Base-by-base conservation (phyloP, 2,329 filamentous ascomycete genomes). In the Metarhizium anisopliae region DNA sequence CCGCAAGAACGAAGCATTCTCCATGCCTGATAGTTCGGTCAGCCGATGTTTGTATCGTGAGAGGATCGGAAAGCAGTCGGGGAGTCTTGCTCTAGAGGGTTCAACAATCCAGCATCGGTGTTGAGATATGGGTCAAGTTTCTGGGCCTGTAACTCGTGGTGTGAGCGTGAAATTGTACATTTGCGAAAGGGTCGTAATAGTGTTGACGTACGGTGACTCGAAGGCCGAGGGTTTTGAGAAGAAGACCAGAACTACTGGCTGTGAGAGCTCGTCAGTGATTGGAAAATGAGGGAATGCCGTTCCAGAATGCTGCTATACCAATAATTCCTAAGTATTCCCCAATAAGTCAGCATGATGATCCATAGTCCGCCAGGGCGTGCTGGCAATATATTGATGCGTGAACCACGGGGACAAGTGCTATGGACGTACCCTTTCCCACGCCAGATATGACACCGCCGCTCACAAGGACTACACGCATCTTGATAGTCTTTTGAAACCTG, bases 1-100 rank as follows among this genome's bases (percentile, higher is more conserved):
- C 90, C 63, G 89, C 84, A 56, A 94, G 81, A 51, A 96, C 92
- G 68, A 93, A 96, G 62, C 88, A 87, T 74, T 96, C 92, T 61
- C 92, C 92, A 68, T 95, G 90, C 71, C 85, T 88, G 14, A 18
- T n/a, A 25, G n/a, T 43, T 18, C 3, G 32, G 8, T 20, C 13
- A 29, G 51, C 14, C n/a, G 6, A 42, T n/a, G 38, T 13, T 16
- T 40, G 11, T 40, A 16, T 40, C 38, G 38, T 40, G 10, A 45
- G 36, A 18, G 20, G 16, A 13, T 47, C 47, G 20, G 45, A 52
- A 38, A 18, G 35, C 36, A 36, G 32, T 55, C 42, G 42, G 43
- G 13, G 11, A 51, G 47, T 58, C 67, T 30, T 62, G 65, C 67
- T 72, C 69, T 13, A 69, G 63, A 6, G 70, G 70, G 54, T 42